Base-by-base conservation (phyloP, 805 yeast species). In the Saccharomycopsis sp. region DNA sequence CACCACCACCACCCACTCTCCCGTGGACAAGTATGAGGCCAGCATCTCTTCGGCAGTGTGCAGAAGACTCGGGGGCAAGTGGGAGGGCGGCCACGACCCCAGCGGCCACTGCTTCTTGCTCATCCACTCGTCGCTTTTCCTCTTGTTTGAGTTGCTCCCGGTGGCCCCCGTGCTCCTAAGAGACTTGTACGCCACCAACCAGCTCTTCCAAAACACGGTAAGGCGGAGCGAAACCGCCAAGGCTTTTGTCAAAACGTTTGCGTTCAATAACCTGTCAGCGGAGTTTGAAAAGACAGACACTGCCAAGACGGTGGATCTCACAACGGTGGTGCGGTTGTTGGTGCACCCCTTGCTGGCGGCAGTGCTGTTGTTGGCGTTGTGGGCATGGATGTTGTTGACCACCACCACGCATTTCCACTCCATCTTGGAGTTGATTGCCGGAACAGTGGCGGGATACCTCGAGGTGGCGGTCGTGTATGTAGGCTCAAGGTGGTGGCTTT, bases 51-150 rank as follows among this genome's bases (percentile, higher is more conserved):
- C 75, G 0, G 56, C 64, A 1, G 50, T 56, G 1, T 72, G 92
- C 56, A 59, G 92, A 56, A 38, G 55, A 46, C 21, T 71, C 53
- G 86, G 77, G 38, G 80, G 97, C 0, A 43, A 52, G 12, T 82
- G 89, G 92, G 46, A 50, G 5, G 86, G 95, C 0, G 98, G 98
- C 0, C 95, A 86, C 55, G 98, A 92, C 62, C 95, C 97, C 4
- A 80, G 89, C 46, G 98, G 98, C 0, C 98, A 92, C 56, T 80
- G 85, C 1, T 92, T 88, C 52, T 57, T 92, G 31, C 62, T 89
- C 34, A 69, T 80, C 4, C 81, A 80, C 44, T 68, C 84, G 6
- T 71, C 80, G 22, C 55, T 80, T 41, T 71, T 81, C 42, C 53
- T 89, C 49, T 64, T 82, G 53, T 75, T 75, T 42, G 96, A 88